A percentile compares a stretch with the other conserved stretches of the same genome.
Evolutionary conservation across 83 land plant species (phyloP).

Genomic region (Diphasiastrum complanatum): DNA sequence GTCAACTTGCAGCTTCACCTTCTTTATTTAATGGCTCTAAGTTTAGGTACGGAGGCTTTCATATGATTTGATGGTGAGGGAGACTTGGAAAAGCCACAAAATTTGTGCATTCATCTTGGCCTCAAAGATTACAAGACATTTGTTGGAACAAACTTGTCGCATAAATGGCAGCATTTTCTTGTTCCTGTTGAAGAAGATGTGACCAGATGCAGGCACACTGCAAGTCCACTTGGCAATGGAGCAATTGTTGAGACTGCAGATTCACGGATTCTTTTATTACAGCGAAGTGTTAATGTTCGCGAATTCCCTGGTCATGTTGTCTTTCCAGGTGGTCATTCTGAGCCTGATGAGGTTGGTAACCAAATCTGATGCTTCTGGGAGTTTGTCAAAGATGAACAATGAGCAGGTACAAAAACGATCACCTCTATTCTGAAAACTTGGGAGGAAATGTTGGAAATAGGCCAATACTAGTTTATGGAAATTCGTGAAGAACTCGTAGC

Average conservation of each 20-base stretch:
- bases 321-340: constrained; percentile 99
- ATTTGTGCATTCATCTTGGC: constrained; percentile 30
- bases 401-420: too few species aligned
- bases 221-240: constrained; percentile 94
- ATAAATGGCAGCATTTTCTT: constrained; percentile 65
- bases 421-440: too few species aligned
- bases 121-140: constrained; percentile 54
- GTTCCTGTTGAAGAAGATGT: constrained; percentile 55
- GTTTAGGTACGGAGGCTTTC: too few species aligned
- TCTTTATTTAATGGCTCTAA: too few species aligned
- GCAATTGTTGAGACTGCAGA: constrained; percentile 85
- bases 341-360: too few species aligned
- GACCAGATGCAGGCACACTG: constrained; percentile 54
- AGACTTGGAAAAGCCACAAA: constrained; percentile 3
- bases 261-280: constrained; percentile 47
- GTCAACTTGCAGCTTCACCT: too few species aligned
- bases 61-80: too few species aligned
- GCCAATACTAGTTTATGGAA: too few species aligned
- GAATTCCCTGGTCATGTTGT: constrained; percentile 92
- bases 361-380: too few species aligned
- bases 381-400: too few species aligned
- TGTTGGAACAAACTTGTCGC: constrained; percentile 74
- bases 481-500: too few species aligned
- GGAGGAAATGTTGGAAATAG: too few species aligned
- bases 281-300: constrained; percentile 81